Conservation (phyloP, 2,329 filamentous ascomycete species). For the Cephalotrichum gorgonifer region DNA sequence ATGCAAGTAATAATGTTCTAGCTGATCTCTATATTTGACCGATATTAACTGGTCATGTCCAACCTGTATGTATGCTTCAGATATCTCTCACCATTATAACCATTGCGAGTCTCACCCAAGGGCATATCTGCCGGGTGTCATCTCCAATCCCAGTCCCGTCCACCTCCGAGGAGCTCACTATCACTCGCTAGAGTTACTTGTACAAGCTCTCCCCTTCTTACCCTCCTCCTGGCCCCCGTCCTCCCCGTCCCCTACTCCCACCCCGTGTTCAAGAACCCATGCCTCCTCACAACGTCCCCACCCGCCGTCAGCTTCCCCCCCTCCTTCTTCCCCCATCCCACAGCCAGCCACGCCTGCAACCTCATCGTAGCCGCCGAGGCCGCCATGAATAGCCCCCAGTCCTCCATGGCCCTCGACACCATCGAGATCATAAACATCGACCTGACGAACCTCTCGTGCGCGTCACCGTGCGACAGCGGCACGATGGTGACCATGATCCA, state of each 20-base stretch:
- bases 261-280: conserved; percentile 1
- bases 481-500: conserved; percentile 35
- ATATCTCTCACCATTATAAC: no score
- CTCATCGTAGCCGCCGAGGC: conserved; percentile 24
- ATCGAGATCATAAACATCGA: conserved; percentile 30
- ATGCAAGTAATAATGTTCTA: no score
- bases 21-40: no score
- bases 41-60: no score
- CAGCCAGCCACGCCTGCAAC: conserved; percentile 30
- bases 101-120: no score
- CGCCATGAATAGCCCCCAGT: conserved; percentile 33
- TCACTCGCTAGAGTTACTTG: no score
- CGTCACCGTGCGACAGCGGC: conserved; percentile 24
- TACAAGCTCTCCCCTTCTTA: background rate
- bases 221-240: background rate
- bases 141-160: no score
- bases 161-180: no score
- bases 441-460: conserved; percentile 34
- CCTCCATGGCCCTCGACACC: conserved; percentile 35
- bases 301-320: background rate
- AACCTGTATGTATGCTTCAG: no score
- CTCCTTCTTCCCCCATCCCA: background rate
- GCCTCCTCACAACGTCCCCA: background rate
- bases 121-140: no score
- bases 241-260: background rate